Evolutionary conservation across 495 filamentous ascomycete genomes (phyloP).

Genomic region (Hypomontagnella monticulosa): DNA sequence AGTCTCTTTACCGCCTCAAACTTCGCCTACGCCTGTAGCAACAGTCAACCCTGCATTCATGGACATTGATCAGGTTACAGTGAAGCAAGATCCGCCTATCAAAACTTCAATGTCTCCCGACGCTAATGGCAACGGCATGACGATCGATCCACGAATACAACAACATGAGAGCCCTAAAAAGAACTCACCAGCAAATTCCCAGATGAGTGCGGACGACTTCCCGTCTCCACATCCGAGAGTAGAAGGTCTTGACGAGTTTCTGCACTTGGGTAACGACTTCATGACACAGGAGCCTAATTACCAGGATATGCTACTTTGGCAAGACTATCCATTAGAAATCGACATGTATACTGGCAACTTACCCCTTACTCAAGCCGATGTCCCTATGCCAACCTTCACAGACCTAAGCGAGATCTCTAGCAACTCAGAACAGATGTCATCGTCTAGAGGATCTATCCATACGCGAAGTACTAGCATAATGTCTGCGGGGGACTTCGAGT

Average conservation of each 20-base stretch:
- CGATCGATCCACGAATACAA: slow-evolving; percentile 42
- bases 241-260: slow-evolving; percentile 50
- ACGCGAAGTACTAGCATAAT: slow-evolving; percentile 58
- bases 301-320: slow-evolving; percentile 51
- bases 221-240: slow-evolving; percentile 48
- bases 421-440: slow-evolving; percentile 51
- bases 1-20: slow-evolving; percentile 37
- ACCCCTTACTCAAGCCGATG: slow-evolving; percentile 42
- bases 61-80: slow-evolving; percentile 48
- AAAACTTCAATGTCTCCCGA: slow-evolving; percentile 44
- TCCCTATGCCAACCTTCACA: slow-evolving; percentile 44
- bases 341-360: slow-evolving; percentile 46
- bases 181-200: slow-evolving; percentile 46
- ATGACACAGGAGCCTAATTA: slow-evolving; percentile 42
- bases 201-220: slow-evolving; percentile 45
- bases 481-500: slow-evolving; percentile 51
- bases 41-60: slow-evolving; percentile 48
- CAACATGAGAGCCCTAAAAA: slow-evolving; percentile 44
- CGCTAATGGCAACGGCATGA: slow-evolving; percentile 32
- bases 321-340: slow-evolving; percentile 48
- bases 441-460: slow-evolving; percentile 54
- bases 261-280: slow-evolving; percentile 45
- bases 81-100: slow-evolving; percentile 33
- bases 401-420: slow-evolving; percentile 49
- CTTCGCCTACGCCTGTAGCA: slow-evolving; percentile 24